phyloP scores from a whole-genome alignment of 2,329 filamentous ascomycete species.

The Sporothrix pallida region DNA sequence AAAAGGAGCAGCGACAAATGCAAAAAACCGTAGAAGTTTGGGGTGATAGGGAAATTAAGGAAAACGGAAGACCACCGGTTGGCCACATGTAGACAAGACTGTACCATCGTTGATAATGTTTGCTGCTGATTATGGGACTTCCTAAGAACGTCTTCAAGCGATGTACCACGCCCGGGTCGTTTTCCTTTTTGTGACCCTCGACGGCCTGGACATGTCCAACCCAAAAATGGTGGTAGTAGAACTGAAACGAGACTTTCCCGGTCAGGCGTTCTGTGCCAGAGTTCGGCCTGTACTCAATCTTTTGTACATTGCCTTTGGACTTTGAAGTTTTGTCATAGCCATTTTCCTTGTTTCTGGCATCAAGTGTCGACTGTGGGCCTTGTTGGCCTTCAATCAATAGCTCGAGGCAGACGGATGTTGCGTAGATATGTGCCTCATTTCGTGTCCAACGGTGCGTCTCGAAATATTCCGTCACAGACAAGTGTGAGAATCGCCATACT shows the following conservation, averaged over 20 bases:
- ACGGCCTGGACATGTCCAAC: not conserved
- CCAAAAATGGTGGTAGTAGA: not conserved
- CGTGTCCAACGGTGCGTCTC: conserved; percentile 30
- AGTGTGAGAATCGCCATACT: conserved; percentile 36
- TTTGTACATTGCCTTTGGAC: too few species aligned
- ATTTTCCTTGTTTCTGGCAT: not conserved
- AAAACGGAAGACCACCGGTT: too few species aligned
- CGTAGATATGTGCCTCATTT: conserved; percentile 33
- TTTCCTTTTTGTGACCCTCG: not conserved
- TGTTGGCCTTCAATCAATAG: not conserved
- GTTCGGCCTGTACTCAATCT: too few species aligned
- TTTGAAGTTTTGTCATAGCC: too few species aligned
- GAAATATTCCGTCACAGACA: conserved; percentile 38
- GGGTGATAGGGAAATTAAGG: not conserved
- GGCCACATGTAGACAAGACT: too few species aligned
- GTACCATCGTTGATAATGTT: not conserved
- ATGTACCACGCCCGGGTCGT: not conserved
- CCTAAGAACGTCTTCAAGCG: not conserved
- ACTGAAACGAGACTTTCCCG: too few species aligned
- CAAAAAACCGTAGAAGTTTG: not conserved
- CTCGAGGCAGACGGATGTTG: conserved; percentile 32
- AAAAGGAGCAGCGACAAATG: not conserved
- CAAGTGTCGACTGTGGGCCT: not conserved
- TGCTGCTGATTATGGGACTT: not conserved
- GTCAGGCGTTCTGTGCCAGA: too few species aligned